phyloP scores from a whole-genome alignment of 2,329 filamentous ascomycete species.

The Pseudogymnoascus sp. region DNA sequence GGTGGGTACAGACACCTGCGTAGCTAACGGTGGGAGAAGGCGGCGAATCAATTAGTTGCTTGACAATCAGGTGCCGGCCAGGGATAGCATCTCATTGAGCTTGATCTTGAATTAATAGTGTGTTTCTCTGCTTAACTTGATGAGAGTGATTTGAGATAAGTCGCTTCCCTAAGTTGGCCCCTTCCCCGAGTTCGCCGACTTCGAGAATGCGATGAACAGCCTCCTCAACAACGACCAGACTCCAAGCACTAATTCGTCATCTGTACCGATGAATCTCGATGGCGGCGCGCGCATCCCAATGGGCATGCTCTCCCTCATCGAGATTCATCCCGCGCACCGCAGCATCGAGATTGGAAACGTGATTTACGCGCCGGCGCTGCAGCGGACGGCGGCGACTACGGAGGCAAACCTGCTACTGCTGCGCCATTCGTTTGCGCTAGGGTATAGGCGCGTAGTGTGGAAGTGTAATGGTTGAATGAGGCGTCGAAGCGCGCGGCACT shows the following conservation, averaged over 20 bases:
- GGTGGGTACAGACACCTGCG: no score
- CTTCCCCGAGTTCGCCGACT: constrained; percentile 23
- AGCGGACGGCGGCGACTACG: constrained; percentile 46
- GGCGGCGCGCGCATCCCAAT: constrained; percentile 18
- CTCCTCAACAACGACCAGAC: constrained; percentile 23
- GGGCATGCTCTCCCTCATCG: constrained; percentile 36
- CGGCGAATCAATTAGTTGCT: no score
- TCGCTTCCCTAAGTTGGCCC: no score
- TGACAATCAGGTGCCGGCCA: no score
- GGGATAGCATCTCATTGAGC: no score
- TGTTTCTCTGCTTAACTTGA: no score
- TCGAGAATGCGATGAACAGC: constrained; percentile 24
- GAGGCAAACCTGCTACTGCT: constrained; percentile 51
- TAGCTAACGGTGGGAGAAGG: no score
- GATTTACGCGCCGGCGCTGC: constrained; percentile 41
- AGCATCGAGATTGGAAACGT: constrained; percentile 50
- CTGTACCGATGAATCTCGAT: constrained; percentile 24
- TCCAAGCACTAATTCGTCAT: constrained; percentile 38
- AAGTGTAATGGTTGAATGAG: constrained; percentile 49
- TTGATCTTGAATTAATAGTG: no score
- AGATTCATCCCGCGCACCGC: constrained; percentile 38
- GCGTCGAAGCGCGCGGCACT: constrained; percentile 44
- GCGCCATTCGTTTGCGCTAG: constrained; percentile 43
- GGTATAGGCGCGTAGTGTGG: constrained; percentile 53
- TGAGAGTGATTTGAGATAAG: no score